These are phyloP conservation scores for Candida nanaspora DNA, from an alignment of 805 yeast species.

Conservation along the genomic window DNA sequence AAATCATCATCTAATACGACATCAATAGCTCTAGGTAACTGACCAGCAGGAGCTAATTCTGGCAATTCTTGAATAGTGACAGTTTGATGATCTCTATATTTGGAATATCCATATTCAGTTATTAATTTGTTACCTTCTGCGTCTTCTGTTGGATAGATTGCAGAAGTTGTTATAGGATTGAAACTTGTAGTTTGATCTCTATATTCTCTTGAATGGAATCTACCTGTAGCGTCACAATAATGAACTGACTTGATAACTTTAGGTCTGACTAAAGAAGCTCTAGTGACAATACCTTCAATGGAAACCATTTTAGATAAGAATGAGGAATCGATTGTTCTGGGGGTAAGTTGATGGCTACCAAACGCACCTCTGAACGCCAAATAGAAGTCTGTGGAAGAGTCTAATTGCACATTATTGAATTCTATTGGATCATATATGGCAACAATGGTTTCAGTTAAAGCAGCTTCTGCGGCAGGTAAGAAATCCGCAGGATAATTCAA, in stretches of 20 bases:
- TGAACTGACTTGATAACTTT: conserved; percentile 88
- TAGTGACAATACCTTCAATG: conserved; percentile 91
- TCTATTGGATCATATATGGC: conserved; percentile 62
- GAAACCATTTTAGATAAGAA: conserved; percentile 78
- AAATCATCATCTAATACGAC: conserved; percentile 91
- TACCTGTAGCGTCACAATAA: conserved; percentile 76
- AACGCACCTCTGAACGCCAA: conserved; percentile 85
- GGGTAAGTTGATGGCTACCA: conserved; percentile 81
- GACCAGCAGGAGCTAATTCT: conserved; percentile 96
- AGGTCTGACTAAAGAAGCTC: conserved; percentile 90
- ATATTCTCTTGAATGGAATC: conserved; percentile 87
- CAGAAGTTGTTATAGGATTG: conserved; percentile 74
- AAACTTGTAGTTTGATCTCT: conserved; percentile 89
- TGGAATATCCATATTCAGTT: conserved; percentile 89
- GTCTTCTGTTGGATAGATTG: conserved; percentile 89
- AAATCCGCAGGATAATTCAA: conserved; percentile 73
- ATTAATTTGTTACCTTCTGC: conserved; percentile 80
- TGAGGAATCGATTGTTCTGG: conserved; percentile 75
- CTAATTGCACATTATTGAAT: conserved; percentile 43
- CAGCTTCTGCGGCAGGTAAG: conserved; percentile 84
- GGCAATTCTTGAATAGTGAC: conserved; percentile 96
- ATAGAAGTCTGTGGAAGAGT: conserved; percentile 58
- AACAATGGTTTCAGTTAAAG: conserved; percentile 71
- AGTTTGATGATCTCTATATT: conserved; percentile 91
- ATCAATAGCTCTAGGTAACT: conserved; percentile 88